Percentiles rank a stretch among this genome's conserved stretches.
Evolutionary conservation across 2,329 filamentous ascomycete species (phyloP).

Genomic region (Zymoseptoria passerinii): DNA sequence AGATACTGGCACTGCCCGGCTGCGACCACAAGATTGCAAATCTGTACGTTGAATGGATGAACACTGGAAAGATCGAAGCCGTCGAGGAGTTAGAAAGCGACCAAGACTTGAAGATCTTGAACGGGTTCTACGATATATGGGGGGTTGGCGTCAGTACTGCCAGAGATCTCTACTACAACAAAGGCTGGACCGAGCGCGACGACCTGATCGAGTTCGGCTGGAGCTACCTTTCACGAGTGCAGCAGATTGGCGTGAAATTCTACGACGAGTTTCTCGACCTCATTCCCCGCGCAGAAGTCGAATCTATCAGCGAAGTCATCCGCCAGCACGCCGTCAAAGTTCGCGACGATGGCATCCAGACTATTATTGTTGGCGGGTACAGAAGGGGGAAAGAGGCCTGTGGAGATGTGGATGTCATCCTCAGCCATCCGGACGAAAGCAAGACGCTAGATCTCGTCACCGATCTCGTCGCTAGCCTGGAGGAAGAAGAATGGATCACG

Average conservation of each 20-base stretch:
- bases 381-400: slow-evolving; percentile 64
- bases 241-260: slow-evolving; percentile 91
- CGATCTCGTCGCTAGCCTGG: slow-evolving; percentile 62
- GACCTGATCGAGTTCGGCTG: slow-evolving; percentile 80
- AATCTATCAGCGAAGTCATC: slow-evolving; percentile 57
- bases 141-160: slow-evolving; percentile 81
- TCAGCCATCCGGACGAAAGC: slow-evolving; percentile 66
- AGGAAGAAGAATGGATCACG: slow-evolving; percentile 63
- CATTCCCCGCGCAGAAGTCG: slow-evolving; percentile 67
- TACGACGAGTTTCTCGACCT: slow-evolving; percentile 73
- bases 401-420: slow-evolving; percentile 78
- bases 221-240: slow-evolving; percentile 63
- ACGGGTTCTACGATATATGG: slow-evolving; percentile 76
- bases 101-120: slow-evolving; percentile 54
- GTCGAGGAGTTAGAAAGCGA: slow-evolving; percentile 57
- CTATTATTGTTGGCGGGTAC: slow-evolving; percentile 69
- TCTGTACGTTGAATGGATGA: slow-evolving; percentile 68
- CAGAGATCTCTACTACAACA: slow-evolving; percentile 66
- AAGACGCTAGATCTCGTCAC: slow-evolving; percentile 63
- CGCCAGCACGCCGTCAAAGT: slow-evolving; percentile 58
- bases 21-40: slow-evolving; percentile 72
- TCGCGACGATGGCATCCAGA: slow-evolving; percentile 46
- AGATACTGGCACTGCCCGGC: slow-evolving; percentile 55
- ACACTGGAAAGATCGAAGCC: slow-evolving; percentile 50
- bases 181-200: slow-evolving; percentile 73